These are phyloP conservation scores for Uronychia binucleata DNA, from an alignment of 73 alveolate genomes.

Conservation along the genomic window DNA sequence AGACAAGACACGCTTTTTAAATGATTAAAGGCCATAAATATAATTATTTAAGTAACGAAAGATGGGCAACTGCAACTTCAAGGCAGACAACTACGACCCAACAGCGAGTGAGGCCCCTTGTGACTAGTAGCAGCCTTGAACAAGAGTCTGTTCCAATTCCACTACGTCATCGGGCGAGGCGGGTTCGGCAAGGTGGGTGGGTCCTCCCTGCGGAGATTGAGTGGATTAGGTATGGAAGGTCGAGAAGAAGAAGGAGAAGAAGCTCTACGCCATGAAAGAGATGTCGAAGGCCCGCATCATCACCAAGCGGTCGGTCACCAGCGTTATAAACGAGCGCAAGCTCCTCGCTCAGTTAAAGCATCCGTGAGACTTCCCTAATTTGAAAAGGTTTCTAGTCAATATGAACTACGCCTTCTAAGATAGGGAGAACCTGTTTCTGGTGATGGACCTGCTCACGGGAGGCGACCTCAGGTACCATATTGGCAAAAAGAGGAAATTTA, in stretches of 20 bases:
- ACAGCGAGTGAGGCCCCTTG: background rate
- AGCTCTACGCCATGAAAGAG: conserved; percentile 80
- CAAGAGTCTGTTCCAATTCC: conserved; percentile 35
- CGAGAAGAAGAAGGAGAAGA: conserved; percentile 54
- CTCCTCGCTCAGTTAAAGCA: conserved; percentile 65
- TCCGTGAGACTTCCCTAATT: conserved; percentile 35
- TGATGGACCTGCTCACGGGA: conserved; percentile 82
- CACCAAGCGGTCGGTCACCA: conserved; percentile 70
- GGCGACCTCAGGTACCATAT: conserved; percentile 90
- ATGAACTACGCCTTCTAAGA: conserved; percentile 85
- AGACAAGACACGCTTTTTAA: background rate
- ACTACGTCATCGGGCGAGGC: conserved; percentile 82
- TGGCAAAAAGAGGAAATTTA: conserved; percentile 71
- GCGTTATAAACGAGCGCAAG: conserved; percentile 77
- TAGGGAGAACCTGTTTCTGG: conserved; percentile 74
- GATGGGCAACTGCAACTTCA: conserved; percentile 48
- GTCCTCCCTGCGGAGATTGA: background rate
- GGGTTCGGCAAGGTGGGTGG: conserved; percentile 81
- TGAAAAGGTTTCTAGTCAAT: conserved; percentile 64
- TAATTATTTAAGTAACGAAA: background rate
- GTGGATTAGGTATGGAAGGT: conserved; percentile 3
- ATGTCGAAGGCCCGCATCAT: conserved; percentile 79
- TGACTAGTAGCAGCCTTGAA: conserved; percentile 18
- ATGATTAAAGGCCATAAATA: background rate
- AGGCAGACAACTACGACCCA: conserved; percentile 11